Conservation (phyloP, 2,329 filamentous ascomycete genomes). For the Scleromitrula shiraiana region DNA sequence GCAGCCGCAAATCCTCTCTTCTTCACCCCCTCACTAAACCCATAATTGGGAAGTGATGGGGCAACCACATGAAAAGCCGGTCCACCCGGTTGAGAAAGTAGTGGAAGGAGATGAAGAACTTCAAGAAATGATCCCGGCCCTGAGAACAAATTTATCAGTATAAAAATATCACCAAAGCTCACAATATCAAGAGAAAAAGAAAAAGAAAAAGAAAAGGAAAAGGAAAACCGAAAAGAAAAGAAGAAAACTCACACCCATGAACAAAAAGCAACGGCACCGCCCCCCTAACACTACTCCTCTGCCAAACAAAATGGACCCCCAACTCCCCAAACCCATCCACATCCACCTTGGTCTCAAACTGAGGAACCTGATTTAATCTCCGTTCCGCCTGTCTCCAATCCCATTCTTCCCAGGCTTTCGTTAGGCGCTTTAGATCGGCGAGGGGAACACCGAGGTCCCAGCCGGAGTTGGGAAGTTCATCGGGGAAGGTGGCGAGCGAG, state of each 20-base stretch:
- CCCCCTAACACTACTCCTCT: slow-evolving; percentile 39
- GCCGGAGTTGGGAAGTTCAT: slow-evolving; percentile 43
- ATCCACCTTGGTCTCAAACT: slow-evolving; percentile 45
- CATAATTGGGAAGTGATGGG: slow-evolving; percentile 46
- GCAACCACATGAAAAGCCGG: slow-evolving; percentile 36
- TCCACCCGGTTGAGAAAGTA: slow-evolving; percentile 13
- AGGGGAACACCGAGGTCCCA: slow-evolving; percentile 55
- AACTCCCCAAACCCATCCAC: slow-evolving; percentile 52
- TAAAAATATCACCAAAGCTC: neutral
- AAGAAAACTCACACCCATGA: slow-evolving; percentile 42
- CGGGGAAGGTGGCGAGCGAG: slow-evolving; percentile 43
- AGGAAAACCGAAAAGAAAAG: neutral
- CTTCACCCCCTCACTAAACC: slow-evolving; percentile 34
- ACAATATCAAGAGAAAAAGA: neutral
- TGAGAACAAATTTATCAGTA: slow-evolving; percentile 1
- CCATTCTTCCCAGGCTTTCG: slow-evolving; percentile 49
- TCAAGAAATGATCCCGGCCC: slow-evolving; percentile 15
- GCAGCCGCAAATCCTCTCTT: slow-evolving; percentile 44
- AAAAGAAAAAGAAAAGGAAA: slow-evolving; percentile 1
- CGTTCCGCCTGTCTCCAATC: slow-evolving; percentile 55
- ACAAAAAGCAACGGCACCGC: slow-evolving; percentile 54
- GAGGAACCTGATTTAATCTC: slow-evolving; percentile 47
- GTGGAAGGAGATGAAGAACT: slow-evolving; percentile 12
- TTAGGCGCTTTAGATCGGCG: slow-evolving; percentile 50
- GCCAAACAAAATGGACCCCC: slow-evolving; percentile 57